Evolutionary conservation across 2,329 filamentous ascomycete species (phyloP), one percentile per base, ranked within the genome.

Genomic region (Colletotrichum limetticola): DNA sequence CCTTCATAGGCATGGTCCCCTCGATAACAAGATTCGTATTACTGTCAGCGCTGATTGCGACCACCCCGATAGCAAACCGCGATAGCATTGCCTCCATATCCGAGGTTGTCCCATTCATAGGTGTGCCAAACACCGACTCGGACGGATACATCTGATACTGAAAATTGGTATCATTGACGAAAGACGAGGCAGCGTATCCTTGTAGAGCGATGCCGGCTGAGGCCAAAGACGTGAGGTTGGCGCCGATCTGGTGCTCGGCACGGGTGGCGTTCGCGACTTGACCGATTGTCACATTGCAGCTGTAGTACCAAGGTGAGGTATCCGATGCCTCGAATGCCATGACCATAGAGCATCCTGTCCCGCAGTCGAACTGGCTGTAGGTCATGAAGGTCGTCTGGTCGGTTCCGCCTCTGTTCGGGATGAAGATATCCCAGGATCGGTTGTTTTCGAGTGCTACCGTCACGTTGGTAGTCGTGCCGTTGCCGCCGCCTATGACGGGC

Each of bases 101-200:
- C 0, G 76, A 35, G 0, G 57, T 53, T 28, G 76, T 74, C 1
- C 86, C 86, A 14, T 78, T 67, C 14, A 76, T 65, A 3, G 81
- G 77, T 0, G 55, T 49, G 2, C 85, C 86, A 63, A 82, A 85
- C 5, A 78, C 71, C 1, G 82, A 82, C 63, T 85, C 82, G 30
- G 80, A 78, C 0, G 86, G 85, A 63, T 86, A 87, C 11, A 81
- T 82, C 74, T 85, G 83, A 57, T 78, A 82, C 73, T 81, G 79
- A 46, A 77, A 72, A 64, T 72, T 67, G 42, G 77, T 74, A 68
- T 74, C 74, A 71, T 76, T 76, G 63, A 35, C 76, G 12, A 75
- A 64, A 1, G 75, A 78, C 12, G 76, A 73, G 12, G 70, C 74
- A 8, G 74, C 75, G 70, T 83, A 85, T 5, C 84, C 85, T 46